Evolutionary conservation across 257 asterid genomes (phyloP).

Genomic region (Penstemon eatonii): DNA sequence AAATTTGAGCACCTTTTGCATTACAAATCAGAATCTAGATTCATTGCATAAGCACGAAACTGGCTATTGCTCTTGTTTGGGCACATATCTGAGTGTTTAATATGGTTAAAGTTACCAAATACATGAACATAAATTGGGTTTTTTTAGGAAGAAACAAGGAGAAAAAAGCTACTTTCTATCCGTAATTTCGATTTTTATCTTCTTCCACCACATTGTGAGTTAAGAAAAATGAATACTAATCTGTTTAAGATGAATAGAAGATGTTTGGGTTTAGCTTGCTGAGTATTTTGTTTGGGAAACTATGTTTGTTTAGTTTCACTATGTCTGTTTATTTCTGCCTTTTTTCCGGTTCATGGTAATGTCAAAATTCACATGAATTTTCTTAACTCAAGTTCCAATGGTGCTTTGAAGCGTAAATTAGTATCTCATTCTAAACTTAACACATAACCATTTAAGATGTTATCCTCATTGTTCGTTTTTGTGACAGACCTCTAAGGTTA

Average conservation of each 20-base stretch:
- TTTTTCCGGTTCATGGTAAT: background rate
- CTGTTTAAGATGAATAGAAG: background rate
- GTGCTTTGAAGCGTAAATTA: too few relatives aligned
- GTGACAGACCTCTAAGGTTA: slow-evolving; percentile 26
- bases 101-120: slow-evolving; percentile 20
- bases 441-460: slow-evolving; percentile 6
- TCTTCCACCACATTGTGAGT: background rate
- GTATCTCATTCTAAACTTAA: background rate
- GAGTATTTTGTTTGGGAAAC: too few relatives aligned
- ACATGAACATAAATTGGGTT: slow-evolving; percentile 18
- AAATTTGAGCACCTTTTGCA: background rate
- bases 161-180: background rate
- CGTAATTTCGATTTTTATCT: background rate
- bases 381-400: too few relatives aligned
- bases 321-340: background rate
- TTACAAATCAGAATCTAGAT: background rate
- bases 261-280: background rate
- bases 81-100: slow-evolving; percentile 2
- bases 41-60: background rate
- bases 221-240: background rate
- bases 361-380: too few relatives aligned
- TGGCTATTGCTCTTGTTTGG: slow-evolving; percentile 1
- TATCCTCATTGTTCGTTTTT: slow-evolving; percentile 21
- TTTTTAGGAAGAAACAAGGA: background rate
- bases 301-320: background rate